Evolutionary conservation across 2,329 filamentous ascomycete species (phyloP).

Genomic region (Epichloe hybrida): DNA sequence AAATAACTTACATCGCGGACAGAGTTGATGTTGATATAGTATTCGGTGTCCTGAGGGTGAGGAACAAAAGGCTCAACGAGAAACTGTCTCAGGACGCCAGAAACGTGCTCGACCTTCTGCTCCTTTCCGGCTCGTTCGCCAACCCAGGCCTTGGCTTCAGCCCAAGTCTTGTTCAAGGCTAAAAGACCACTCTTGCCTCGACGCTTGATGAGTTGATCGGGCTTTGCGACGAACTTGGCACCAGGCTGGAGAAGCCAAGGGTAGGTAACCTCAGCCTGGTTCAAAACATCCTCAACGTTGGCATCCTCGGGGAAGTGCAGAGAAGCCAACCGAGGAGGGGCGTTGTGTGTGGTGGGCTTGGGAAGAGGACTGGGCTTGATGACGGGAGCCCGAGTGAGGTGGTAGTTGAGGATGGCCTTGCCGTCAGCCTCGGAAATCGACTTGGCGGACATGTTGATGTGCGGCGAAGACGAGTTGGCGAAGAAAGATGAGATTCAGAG

Average conservation of each 20-base stretch:
- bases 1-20: constrained; percentile 81
- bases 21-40: constrained; percentile 99
- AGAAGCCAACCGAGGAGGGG: constrained; percentile 78
- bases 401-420: constrained; percentile 99
- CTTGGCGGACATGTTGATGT: constrained; percentile 50
- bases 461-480: constrained; percentile 12
- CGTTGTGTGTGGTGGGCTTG: constrained; percentile 73
- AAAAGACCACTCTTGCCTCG: constrained; percentile 97
- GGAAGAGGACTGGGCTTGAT: constrained; percentile 97
- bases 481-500: background rate
- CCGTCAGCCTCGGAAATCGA: constrained; percentile 97
- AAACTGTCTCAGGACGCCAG: constrained; percentile 85
- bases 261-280: constrained; percentile 93
- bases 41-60: constrained; percentile 89
- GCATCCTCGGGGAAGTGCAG: constrained; percentile 87
- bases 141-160: constrained; percentile 89
- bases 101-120: constrained; percentile 84
- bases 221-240: constrained; percentile 95
- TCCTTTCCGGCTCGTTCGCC: constrained; percentile 81
- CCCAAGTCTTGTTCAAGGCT: constrained; percentile 92
- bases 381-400: constrained; percentile 90
- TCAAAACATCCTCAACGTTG: constrained; percentile 68
- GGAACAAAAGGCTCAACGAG: constrained; percentile 97
- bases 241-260: constrained; percentile 79
- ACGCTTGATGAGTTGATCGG: constrained; percentile 99